Evolutionary conservation across 1,139 yeast genomes (phyloP), one percentile per base, ranked within the genome.

Genomic region (Entelexis paramagnoliae): DNA sequence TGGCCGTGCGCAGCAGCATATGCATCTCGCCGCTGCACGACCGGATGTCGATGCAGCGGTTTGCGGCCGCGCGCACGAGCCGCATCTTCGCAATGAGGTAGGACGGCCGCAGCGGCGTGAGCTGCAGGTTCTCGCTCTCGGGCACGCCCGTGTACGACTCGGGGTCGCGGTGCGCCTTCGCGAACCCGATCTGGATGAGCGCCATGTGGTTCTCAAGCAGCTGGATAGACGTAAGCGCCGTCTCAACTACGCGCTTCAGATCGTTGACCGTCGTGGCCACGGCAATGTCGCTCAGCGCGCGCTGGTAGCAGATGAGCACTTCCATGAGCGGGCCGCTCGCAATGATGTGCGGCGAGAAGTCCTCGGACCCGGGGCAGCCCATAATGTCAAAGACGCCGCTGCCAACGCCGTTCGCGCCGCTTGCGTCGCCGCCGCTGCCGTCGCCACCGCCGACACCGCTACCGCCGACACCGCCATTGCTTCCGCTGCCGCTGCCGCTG

Each of bases 251-350:
- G 6, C 50, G 45, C 14, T 29, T 40, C 34, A 51, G 26, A 5
- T 51, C 55, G 11, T 46, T 46, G 20, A 43, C 26, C 9, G 46
- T 38, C 2, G 48, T 13, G 8, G 54, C 49, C 6, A 39, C 38
- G 2, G 35, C 8, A 11, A 54, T 24, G 16, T 29, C 45, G 11
- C 48, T 30, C 8, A 38, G 4, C 4, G 53, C 45, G 4, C 50
- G 48, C 24, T 44, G 32, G 38, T 35, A 44, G n/a, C 28, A 32
- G 30, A 44, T 20, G 7, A 48, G 16, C 28, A 35, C 19, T 34
- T 54, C 57, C 46, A 48, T 43, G n/a, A 55, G 44, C 5, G 46
- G 54, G 1, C 51, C 43, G 14, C 48, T 51, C 6, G 54, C 52
- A 4, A 49, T 22, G 10, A 45, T 22, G 11, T 32, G 38, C 9